Percentiles rank a stretch among this genome's conserved stretches.
Conservation (phyloP, 2,329 filamentous ascomycete species). For the Fusarium chaquense region DNA sequence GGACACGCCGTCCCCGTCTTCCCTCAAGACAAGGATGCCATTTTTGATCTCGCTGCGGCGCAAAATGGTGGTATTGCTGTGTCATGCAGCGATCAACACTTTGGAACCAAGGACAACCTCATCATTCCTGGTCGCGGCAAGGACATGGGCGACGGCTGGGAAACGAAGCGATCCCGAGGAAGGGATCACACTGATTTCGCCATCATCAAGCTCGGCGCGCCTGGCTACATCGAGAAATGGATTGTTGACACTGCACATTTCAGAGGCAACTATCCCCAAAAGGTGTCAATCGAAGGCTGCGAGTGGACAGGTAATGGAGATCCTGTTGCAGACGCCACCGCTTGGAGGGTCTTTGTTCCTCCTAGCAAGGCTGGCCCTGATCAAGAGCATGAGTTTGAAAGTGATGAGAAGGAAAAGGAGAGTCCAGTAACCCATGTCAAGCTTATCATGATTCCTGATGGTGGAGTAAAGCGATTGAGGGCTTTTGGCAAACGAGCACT, state of each 20-base stretch:
- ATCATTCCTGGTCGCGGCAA: conserved; percentile 82
- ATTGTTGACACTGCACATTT: conserved; percentile 87
- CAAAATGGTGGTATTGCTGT: conserved; percentile 83
- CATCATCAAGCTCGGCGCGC: conserved; percentile 78
- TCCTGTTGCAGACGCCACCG: conserved; percentile 66
- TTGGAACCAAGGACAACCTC: conserved; percentile 83
- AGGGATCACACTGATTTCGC: conserved; percentile 83
- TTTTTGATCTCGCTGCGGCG: conserved; percentile 82
- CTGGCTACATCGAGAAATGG: conserved; percentile 73
- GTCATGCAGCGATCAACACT: conserved; percentile 85
- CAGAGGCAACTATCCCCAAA: conserved; percentile 84
- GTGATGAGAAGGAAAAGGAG: conserved; percentile 66
- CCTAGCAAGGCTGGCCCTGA: conserved; percentile 79
- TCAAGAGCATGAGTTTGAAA: conserved; percentile 75
- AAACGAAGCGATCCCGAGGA: conserved; percentile 79
- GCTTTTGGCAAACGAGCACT: conserved; percentile 53
- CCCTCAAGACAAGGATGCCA: conserved; percentile 71
- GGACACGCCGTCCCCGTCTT: conserved; percentile 82
- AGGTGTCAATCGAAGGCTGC: conserved; percentile 75
- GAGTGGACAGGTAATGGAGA: conserved; percentile 66
- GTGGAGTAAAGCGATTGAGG: conserved; percentile 88
- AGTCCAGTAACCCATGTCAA: conserved; percentile 83
- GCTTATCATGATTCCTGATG: conserved; percentile 92
- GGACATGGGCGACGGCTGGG: conserved; percentile 92
- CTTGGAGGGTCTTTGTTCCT: conserved; percentile 74